Percentiles rank a stretch among this genome's conserved stretches.
Conservation (phyloP, 768 basidiomycete species). For the Phylloporus sp. region DNA sequence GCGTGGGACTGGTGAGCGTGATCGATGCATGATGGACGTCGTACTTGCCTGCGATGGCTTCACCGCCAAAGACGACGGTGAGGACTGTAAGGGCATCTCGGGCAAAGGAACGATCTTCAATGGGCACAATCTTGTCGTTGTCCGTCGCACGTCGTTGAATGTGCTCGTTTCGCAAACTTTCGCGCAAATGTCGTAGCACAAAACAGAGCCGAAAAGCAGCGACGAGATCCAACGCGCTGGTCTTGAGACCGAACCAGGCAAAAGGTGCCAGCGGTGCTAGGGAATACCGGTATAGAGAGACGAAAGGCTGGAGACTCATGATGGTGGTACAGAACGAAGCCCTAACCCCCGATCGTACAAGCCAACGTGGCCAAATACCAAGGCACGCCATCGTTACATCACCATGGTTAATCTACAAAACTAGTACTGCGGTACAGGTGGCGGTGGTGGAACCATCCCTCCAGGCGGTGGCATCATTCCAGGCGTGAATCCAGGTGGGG, state of each 20-base stretch:
- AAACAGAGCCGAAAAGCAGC: constrained; percentile 68
- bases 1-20: neutral
- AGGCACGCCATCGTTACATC: neutral
- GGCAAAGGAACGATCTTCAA: constrained; percentile 53
- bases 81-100: constrained; percentile 54
- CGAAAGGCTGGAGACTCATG: constrained; percentile 38
- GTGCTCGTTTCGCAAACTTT: constrained; percentile 43
- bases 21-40: constrained; percentile 17
- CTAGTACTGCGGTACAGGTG: constrained; percentile 36
- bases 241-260: constrained; percentile 55
- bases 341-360: no score
- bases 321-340: neutral
- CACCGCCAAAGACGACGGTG: constrained; percentile 75
- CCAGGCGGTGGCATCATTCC: constrained; percentile 34
- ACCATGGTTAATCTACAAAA: constrained; percentile 5
- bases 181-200: constrained; percentile 61
- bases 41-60: constrained; percentile 59
- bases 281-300: constrained; percentile 47
- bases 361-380: no score
- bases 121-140: constrained; percentile 25
- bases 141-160: constrained; percentile 32
- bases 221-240: constrained; percentile 62
- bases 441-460: constrained; percentile 42
- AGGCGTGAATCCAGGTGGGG: constrained; percentile 62
- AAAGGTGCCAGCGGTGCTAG: constrained; percentile 61